Conservation (phyloP, 768 basidiomycete genomes). For the Kwoniella europaea region DNA sequence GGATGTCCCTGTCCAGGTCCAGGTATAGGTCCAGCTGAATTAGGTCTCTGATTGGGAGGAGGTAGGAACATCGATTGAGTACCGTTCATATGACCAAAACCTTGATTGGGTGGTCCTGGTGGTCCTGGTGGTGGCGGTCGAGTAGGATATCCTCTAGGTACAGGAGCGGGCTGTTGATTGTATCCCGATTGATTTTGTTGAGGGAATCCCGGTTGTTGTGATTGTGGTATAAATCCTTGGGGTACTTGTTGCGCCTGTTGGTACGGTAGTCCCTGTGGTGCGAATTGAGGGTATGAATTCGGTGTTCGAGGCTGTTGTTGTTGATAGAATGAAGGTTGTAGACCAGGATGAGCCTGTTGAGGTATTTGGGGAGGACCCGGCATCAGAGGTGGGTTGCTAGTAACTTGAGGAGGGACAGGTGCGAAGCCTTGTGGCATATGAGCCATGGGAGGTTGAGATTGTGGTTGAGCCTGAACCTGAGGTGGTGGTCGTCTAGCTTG, state of each 20-base stretch:
- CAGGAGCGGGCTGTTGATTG: neutral
- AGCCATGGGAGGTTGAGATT: constrained; percentile 3
- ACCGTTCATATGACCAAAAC: constrained; percentile 12
- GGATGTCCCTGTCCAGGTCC: constrained; percentile 2
- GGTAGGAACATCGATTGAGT: constrained; percentile 52
- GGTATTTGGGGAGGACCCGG: constrained; percentile 1
- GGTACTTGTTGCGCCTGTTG: neutral
- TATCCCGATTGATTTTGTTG: constrained; percentile 10
- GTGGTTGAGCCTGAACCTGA: constrained; percentile 1
- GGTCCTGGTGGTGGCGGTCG: neutral
- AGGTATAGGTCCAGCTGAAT: constrained; percentile 9
- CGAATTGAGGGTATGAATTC: neutral
- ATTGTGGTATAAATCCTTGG: too few relatives aligned
- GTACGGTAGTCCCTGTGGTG: neutral
- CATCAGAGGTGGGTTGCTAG: neutral
- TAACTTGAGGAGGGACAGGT: constrained; percentile 18
- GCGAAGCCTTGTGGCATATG: constrained; percentile 18
- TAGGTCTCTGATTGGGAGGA: constrained; percentile 14
- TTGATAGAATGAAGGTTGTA: constrained; percentile 7
- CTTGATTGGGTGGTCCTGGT: neutral
- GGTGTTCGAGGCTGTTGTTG: constrained; percentile 2
- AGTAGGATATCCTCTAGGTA: constrained; percentile 3
- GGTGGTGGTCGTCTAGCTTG: constrained; percentile 10
- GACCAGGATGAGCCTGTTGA: constrained; percentile 1
- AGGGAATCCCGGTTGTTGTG: constrained; percentile 5